phyloP scores from a whole-genome alignment of 2,329 filamentous ascomycete species.

The Alternaria triticimaculans region DNA sequence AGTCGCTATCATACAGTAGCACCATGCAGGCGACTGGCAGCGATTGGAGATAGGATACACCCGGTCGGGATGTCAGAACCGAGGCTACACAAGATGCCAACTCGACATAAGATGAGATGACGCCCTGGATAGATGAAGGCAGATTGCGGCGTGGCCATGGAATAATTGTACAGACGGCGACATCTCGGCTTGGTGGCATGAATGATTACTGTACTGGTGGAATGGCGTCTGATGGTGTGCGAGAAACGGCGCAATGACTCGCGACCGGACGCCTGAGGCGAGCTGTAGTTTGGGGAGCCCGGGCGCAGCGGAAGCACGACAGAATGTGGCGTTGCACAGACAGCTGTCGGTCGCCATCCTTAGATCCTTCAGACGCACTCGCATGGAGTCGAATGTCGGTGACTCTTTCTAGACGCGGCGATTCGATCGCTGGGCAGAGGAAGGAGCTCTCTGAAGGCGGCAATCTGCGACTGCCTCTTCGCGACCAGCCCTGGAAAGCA shows the following conservation, averaged over 20 bases:
- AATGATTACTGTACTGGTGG: neutral
- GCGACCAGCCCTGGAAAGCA: constrained; percentile 3
- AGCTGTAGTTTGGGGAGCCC: constrained; percentile 2
- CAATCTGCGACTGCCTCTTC: constrained; percentile 7
- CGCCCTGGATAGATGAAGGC: constrained; percentile 15
- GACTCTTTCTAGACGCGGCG: neutral
- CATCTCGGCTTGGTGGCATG: constrained; percentile 1
- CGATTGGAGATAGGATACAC: constrained; percentile 18
- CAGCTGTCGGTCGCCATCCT: neutral
- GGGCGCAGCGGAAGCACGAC: constrained; percentile 6
- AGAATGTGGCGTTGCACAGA: neutral
- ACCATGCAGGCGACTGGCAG: constrained; percentile 16
- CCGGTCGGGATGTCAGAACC: constrained; percentile 8
- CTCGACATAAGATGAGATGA: constrained; percentile 7
- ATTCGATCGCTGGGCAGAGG: neutral
- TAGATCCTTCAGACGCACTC: neutral
- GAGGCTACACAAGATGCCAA: constrained; percentile 15
- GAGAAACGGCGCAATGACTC: constrained; percentile 13
- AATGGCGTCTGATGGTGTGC: neutral
- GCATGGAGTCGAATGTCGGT: neutral
- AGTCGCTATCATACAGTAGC: constrained; percentile 13
- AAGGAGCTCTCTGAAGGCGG: neutral
- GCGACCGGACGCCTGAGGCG: neutral
- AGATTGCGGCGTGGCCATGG: constrained; percentile 19
- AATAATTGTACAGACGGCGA: constrained; percentile 3